Conservation (phyloP, 2,329 filamentous ascomycete species). For the Ophioceras dolichostomum region DNA sequence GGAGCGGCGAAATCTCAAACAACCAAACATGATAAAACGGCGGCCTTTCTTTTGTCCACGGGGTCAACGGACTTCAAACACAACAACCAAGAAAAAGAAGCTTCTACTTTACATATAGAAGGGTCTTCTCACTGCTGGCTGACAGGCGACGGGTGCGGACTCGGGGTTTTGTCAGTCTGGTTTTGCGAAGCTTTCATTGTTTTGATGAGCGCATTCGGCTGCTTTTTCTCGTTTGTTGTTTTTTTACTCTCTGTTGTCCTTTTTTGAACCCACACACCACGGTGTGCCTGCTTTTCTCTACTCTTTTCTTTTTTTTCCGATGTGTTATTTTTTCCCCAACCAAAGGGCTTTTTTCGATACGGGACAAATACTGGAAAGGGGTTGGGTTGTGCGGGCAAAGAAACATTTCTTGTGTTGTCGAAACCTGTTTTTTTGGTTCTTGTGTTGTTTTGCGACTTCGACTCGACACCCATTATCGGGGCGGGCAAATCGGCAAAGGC, state of each 20-base stretch:
- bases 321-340: constrained; percentile 2
- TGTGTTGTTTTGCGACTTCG: too few species aligned
- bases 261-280: too few species aligned
- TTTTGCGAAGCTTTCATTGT: neutral
- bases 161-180: constrained; percentile 13
- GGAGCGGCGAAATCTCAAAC: constrained; percentile 22
- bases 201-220: constrained; percentile 1
- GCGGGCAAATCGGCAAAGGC: too few species aligned
- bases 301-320: constrained; percentile 18
- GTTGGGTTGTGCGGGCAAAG: constrained; percentile 3
- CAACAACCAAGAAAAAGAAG: constrained; percentile 36
- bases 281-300: too few species aligned
- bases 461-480: too few species aligned
- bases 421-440: too few species aligned
- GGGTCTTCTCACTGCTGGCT: too few species aligned
- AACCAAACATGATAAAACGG: constrained; percentile 29
- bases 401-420: too few species aligned
- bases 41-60: too few species aligned
- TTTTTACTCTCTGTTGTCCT: neutral
- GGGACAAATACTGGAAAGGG: constrained; percentile 4
- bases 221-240: neutral
- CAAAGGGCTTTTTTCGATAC: constrained; percentile 1
- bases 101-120: constrained; percentile 39
- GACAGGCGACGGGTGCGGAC: too few species aligned
- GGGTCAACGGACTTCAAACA: too few species aligned